Evolutionary conservation across 2,329 filamentous ascomycete genomes (phyloP).

Genomic region (Colletotrichum tropicicola): DNA sequence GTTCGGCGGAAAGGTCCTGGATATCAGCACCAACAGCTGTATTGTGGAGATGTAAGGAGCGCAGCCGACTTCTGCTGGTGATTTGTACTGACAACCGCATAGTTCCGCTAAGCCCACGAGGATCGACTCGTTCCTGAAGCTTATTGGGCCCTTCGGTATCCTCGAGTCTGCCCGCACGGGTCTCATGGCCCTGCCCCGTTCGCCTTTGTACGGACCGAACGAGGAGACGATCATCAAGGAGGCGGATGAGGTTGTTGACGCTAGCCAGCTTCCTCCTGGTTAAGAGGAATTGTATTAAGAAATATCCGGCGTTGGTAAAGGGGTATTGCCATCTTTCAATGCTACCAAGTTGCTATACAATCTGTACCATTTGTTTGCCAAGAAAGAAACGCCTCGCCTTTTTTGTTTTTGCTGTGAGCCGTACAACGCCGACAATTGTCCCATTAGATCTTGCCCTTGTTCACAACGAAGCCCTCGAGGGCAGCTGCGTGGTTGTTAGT

Average conservation of each 20-base stretch:
- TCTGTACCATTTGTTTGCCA: conserved; percentile 29
- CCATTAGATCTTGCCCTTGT: conserved; percentile 79
- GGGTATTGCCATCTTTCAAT: conserved; percentile 30
- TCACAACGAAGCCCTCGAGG: conserved; percentile 91
- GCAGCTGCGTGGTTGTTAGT: conserved; percentile 60
- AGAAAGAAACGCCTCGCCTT: conserved; percentile 21
- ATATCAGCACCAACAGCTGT: conserved; percentile 98
- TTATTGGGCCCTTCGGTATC: conserved; percentile 93
- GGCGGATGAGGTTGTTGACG: conserved; percentile 93
- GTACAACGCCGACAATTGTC: conserved; percentile 11
- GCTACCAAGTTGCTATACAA: conserved; percentile 29
- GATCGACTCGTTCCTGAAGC: conserved; percentile 98
- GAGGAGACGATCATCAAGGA: conserved; percentile 81
- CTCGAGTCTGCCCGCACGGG: conserved; percentile 95
- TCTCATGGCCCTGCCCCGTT: conserved; percentile 95
- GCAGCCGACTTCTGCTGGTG: not conserved
- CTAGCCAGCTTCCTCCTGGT: conserved; percentile 91
- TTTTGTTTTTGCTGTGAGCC: conserved; percentile 7
- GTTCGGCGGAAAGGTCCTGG: conserved; percentile 95
- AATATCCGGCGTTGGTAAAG: conserved; percentile 32
- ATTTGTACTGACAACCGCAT: conserved; percentile 35
- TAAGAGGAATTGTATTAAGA: conserved; percentile 52
- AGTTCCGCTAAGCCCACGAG: conserved; percentile 91
- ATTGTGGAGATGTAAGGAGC: conserved; percentile 91
- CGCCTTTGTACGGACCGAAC: conserved; percentile 79